These are phyloP conservation scores for Rhamnella rubrinervis DNA, from an alignment of 331 rosid genomes.

Conservation along the genomic window DNA sequence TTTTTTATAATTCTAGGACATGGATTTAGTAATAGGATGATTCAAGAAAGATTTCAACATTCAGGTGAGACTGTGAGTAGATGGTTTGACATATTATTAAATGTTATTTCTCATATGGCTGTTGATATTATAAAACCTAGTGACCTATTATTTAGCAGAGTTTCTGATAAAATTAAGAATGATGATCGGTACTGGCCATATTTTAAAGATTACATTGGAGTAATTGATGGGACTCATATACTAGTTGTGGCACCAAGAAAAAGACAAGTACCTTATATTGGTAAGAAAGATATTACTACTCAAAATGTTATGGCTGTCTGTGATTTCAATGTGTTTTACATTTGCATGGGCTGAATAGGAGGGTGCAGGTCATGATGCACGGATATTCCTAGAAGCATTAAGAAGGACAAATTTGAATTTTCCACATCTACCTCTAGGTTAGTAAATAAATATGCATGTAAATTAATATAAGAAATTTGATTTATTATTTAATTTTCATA, in stretches of 20 bases:
- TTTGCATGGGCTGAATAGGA: slow-evolving; percentile 1
- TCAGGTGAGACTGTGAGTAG: not conserved
- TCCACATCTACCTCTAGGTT: not conserved
- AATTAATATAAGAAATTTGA: too few species aligned
- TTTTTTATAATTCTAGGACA: not conserved
- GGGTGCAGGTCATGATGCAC: not conserved
- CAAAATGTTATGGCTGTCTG: not conserved
- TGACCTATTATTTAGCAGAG: not conserved
- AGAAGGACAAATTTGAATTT: not conserved
- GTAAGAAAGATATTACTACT: not conserved
- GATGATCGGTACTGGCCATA: not conserved
- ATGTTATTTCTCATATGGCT: not conserved
- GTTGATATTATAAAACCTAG: not conserved
- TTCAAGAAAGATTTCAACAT: slow-evolving; percentile 3
- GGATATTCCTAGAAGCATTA: not conserved
- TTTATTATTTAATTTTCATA: too few species aligned
- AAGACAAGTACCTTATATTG: not conserved
- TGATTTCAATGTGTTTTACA: slow-evolving; percentile 4
- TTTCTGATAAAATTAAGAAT: not conserved
- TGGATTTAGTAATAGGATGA: not conserved
- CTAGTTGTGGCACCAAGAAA: not conserved
- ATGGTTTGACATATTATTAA: not conserved
- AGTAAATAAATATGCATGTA: too few species aligned
- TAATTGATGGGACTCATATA: not conserved
- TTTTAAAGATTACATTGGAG: not conserved